Evolutionary conservation across 2,329 filamentous ascomycete species (phyloP), one percentile per base, ranked within the genome.

Genomic region (Diplodia mutila): DNA sequence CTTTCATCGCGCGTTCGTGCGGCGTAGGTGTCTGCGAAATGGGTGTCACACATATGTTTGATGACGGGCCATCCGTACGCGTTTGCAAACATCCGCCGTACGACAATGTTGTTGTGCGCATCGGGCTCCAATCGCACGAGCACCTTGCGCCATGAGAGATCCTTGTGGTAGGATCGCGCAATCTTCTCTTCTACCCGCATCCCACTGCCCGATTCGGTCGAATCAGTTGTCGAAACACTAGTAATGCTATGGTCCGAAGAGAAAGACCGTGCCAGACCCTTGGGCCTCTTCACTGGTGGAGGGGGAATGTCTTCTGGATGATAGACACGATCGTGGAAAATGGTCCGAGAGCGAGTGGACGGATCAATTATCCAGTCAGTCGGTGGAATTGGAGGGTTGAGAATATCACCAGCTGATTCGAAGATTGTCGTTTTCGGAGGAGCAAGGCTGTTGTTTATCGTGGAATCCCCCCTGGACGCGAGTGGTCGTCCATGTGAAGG

Each of bases 181-280:
- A 99, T 99, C 80, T 97, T 98, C 78, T 99, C 95, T 78, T 99
- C 95, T 0, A 98, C 93, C 70, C 91, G 92, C 88, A 98, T 94
- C 70, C 82, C 87, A 11, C 89, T 87, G 27, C 37, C 14, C 16
- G 67, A 51, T 27, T 65, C 52, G 42, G 46, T 18, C n/a, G 67
- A 52, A 23, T 69, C 68, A 34, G 67, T 61, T 11, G 68, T 66
- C 23, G 67, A 61, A 25, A 59, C 61, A 25, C 49, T 69, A 34
- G 46, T 49, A 18, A 67, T 46, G 61, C 59, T 65, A n/a, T 70
- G 76, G 8, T 85, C 81, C 48, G 73, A 77, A 21, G 79, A 82
- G 65, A 80, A 79, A 0, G 75, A 77, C 6, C 78, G 79, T 1
- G 70, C 73, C 46, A 74, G 68, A 55, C 70, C 67, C 16, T 71